Percentiles rank a stretch among this genome's conserved stretches.
Conservation (phyloP, 208 protist genomes). For the Leptomonas pyrrhocoris region DNA sequence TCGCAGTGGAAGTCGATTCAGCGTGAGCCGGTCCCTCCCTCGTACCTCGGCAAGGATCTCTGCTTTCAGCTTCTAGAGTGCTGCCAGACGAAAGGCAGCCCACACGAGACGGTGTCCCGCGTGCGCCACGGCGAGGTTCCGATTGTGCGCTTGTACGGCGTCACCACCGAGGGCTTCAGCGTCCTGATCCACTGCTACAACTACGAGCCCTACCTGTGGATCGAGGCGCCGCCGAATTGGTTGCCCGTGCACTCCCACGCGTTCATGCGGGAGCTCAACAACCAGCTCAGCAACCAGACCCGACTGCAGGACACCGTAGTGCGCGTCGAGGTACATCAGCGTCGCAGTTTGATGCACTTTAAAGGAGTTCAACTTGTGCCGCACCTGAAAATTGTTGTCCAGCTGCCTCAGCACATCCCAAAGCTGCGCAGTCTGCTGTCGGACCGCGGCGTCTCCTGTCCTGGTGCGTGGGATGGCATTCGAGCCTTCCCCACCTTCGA, state of each 20-base stretch:
- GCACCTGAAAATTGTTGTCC: slow-evolving; percentile 87
- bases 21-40: slow-evolving; percentile 30
- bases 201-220: slow-evolving; percentile 97
- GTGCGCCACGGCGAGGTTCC: slow-evolving; percentile 82
- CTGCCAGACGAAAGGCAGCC: slow-evolving; percentile 79
- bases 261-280: slow-evolving; percentile 82
- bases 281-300: slow-evolving; percentile 63
- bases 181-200: slow-evolving; percentile 95
- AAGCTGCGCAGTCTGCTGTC: slow-evolving; percentile 81
- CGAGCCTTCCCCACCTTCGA: slow-evolving; percentile 97
- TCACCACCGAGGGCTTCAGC: slow-evolving; percentile 91
- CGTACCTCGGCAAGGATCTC: slow-evolving; percentile 67
- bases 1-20: slow-evolving; percentile 43
- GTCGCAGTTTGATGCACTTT: slow-evolving; percentile 85
- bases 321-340: slow-evolving; percentile 77
- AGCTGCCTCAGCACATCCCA: slow-evolving; percentile 91
- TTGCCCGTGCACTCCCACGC: slow-evolving; percentile 68
- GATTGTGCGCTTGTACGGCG: slow-evolving; percentile 93
- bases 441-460: slow-evolving; percentile 76
- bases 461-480: slow-evolving; percentile 72
- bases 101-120: slow-evolving; percentile 65
- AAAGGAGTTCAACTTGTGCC: slow-evolving; percentile 46
- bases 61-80: slow-evolving; percentile 89
- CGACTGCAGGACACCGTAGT: slow-evolving; percentile 71
- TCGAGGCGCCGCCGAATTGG: slow-evolving; percentile 86